Evolutionary conservation across 2,329 filamentous ascomycete genomes (phyloP).

Genomic region (Furcasterigmium furcatum): DNA sequence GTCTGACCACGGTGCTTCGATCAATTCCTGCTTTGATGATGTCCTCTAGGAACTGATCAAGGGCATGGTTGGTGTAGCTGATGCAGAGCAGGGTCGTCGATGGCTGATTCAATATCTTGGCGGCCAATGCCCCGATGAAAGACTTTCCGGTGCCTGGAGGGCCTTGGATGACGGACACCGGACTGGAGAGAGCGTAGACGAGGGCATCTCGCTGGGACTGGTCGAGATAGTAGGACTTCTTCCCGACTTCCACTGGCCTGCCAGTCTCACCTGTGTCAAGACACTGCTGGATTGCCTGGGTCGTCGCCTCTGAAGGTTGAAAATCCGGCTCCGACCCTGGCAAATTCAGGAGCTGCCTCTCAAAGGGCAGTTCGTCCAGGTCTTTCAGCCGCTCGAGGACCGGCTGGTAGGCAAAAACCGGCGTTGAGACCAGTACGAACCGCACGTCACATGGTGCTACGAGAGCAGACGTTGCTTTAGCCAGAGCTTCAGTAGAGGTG

Average conservation of each 20-base stretch:
- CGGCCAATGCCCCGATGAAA: conserved; percentile 64
- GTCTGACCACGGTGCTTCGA: conserved; percentile 47
- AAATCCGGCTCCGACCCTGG: conserved; percentile 8
- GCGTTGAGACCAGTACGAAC: conserved; percentile 60
- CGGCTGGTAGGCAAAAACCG: conserved; percentile 68
- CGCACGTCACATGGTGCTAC: conserved; percentile 23
- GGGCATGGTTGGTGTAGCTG: conserved; percentile 66
- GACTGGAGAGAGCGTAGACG: conserved; percentile 45
- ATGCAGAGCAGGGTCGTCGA: conserved; percentile 57
- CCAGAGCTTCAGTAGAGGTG: conserved; percentile 38
- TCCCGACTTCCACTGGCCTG: conserved; percentile 3
- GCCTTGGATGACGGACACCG: conserved; percentile 64
- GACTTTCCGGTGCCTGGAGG: conserved; percentile 77
- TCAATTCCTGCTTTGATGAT: conserved; percentile 54
- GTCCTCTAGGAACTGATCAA: conserved; percentile 65
- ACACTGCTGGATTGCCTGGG: too few relatives aligned
- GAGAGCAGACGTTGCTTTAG: conserved; percentile 42
- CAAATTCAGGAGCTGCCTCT: conserved; percentile 43
- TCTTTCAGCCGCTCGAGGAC: conserved; percentile 57
- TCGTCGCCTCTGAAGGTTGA: conserved; percentile 4
- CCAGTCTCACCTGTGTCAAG: neutral
- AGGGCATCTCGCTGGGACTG: conserved; percentile 56
- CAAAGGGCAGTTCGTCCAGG: conserved; percentile 52
- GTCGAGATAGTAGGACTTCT: conserved; percentile 18
- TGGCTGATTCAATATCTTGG: conserved; percentile 50